Evolutionary conservation across 495 filamentous ascomycete species (phyloP).

Genomic region (Glutinoglossum americanum): DNA sequence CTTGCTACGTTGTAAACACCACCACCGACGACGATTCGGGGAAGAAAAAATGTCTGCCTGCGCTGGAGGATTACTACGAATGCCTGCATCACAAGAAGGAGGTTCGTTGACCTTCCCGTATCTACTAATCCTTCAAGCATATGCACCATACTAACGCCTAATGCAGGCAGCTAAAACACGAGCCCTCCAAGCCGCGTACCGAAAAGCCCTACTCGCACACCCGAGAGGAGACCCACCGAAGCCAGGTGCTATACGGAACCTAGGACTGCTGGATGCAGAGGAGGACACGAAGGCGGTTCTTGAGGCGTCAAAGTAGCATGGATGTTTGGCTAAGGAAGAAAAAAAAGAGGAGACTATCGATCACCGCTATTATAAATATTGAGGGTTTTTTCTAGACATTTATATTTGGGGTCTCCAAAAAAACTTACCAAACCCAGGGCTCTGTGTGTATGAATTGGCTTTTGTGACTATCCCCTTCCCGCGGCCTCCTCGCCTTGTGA

Average conservation of each 20-base stretch:
- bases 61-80: slow-evolving; percentile 91
- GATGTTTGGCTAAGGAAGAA: not conserved
- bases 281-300: slow-evolving; percentile 53
- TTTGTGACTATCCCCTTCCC: no score
- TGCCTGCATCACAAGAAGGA: slow-evolving; percentile 97
- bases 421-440: no score
- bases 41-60: slow-evolving; percentile 76
- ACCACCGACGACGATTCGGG: slow-evolving; percentile 34
- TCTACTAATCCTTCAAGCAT: no score
- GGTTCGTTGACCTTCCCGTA: slow-evolving; percentile 28
- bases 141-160: no score
- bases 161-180: slow-evolving; percentile 59
- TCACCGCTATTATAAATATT: no score
- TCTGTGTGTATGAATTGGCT: no score
- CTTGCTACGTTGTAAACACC: slow-evolving; percentile 26
- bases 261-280: slow-evolving; percentile 62
- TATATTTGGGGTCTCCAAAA: no score
- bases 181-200: slow-evolving; percentile 68
- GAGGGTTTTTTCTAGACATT: no score
- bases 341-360: no score
- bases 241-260: slow-evolving; percentile 59
- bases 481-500: no score
- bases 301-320: slow-evolving; percentile 6
- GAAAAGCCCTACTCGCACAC: slow-evolving; percentile 53
- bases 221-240: slow-evolving; percentile 53